These are phyloP conservation scores for Leishmania arabica DNA, from an alignment of 208 protist species.

Conservation along the genomic window DNA sequence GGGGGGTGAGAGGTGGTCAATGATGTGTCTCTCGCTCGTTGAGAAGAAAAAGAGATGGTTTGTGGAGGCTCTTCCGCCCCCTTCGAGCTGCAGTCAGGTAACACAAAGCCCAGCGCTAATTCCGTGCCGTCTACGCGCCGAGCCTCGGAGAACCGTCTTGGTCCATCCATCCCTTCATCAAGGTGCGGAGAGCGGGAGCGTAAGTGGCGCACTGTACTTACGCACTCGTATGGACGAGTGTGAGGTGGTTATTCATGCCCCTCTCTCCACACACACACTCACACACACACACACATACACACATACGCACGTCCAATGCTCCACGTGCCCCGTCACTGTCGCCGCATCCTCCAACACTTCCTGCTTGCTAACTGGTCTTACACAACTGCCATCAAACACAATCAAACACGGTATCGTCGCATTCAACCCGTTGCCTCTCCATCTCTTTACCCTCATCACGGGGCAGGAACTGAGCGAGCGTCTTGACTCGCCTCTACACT, in stretches of 20 bases:
- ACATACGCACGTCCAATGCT: background rate
- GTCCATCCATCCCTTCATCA: background rate
- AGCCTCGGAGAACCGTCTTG: background rate
- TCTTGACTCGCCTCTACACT: background rate
- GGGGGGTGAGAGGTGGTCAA: background rate
- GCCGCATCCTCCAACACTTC: background rate
- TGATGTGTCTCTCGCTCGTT: background rate
- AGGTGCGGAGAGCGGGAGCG: background rate
- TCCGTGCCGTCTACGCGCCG: background rate
- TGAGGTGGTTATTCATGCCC: conserved; percentile 5
- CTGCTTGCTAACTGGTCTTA: background rate
- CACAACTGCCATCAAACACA: background rate
- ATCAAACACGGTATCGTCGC: background rate
- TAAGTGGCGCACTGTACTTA: background rate
- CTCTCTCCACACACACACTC: background rate
- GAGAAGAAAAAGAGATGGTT: background rate
- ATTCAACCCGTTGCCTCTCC: background rate
- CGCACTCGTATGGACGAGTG: background rate
- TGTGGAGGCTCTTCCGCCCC: background rate
- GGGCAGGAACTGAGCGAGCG: background rate
- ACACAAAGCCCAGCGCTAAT: background rate
- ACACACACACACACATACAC: background rate
- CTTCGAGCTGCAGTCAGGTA: background rate
- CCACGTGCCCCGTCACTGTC: background rate
- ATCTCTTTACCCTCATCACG: conserved; percentile 12